Evolutionary conservation across 164 flowering plant genomes (phyloP).

Genomic region (Tinospora cordifolia): DNA sequence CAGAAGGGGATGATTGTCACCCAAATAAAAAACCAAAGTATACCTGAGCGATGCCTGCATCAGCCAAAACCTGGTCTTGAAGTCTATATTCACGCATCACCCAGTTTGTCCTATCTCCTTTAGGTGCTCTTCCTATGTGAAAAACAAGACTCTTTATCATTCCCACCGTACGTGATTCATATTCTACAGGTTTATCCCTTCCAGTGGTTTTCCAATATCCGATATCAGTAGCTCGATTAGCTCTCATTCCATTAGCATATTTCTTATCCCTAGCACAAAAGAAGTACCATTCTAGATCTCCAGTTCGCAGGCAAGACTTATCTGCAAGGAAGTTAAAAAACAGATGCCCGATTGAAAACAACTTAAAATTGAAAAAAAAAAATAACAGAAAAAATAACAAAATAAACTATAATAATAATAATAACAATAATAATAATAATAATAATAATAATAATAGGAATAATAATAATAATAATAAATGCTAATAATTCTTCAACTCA

Average conservation of each 20-base stretch:
- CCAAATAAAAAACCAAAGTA: neutral
- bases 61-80: constrained; percentile 39
- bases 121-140: constrained; percentile 57
- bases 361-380: neutral
- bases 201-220: constrained; percentile 95
- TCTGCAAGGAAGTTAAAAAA: constrained; percentile 28
- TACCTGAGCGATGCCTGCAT: constrained; percentile 51
- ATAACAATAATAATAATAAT: neutral
- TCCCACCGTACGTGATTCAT: constrained; percentile 41
- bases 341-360: neutral
- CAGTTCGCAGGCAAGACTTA: constrained; percentile 38
- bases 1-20: neutral
- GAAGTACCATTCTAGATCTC: constrained; percentile 80
- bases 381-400: neutral
- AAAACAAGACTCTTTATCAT: constrained; percentile 66
- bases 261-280: constrained; percentile 69
- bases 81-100: constrained; percentile 85
- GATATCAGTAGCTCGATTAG: constrained; percentile 56
- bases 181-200: constrained; percentile 48
- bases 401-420: no score
- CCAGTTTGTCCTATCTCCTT: constrained; percentile 75
- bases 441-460: neutral
- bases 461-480: neutral
- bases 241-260: constrained; percentile 50
- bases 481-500: neutral